phyloP scores from a whole-genome alignment of 768 basidiomycete genomes.

The Hygrocybe punicea region DNA sequence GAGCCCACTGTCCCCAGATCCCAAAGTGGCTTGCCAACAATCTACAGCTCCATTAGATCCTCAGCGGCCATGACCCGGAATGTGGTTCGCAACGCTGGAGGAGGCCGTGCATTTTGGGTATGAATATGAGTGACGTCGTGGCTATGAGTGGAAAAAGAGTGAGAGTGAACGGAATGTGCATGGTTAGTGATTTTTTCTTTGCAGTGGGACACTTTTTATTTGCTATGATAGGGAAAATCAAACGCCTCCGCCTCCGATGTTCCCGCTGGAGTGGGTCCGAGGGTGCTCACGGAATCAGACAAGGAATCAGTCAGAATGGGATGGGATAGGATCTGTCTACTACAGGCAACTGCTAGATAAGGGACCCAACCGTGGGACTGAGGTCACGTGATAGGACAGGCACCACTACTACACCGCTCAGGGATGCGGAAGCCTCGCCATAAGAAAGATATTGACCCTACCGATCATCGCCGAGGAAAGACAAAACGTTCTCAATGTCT shows the following conservation, averaged over 20 bases:
- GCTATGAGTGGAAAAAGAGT: conserved; percentile 16
- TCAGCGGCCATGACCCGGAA: neutral
- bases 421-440: conserved; percentile 13
- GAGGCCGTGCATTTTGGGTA: conserved; percentile 11
- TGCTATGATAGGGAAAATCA: neutral
- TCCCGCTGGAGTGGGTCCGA: too few species aligned
- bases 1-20: conserved; percentile 11
- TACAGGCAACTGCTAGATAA: too few species aligned
- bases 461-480: conserved; percentile 14
- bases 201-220: neutral
- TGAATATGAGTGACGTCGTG: conserved; percentile 10
- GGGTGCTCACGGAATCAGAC: too few species aligned
- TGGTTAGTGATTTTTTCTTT: neutral
- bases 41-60: neutral
- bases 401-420: too few species aligned
- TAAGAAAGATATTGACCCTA: conserved; percentile 16
- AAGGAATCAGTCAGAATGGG: too few species aligned
- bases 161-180: conserved; percentile 10
- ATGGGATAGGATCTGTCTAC: too few species aligned
- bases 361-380: too few species aligned
- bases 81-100: conserved; percentile 5
- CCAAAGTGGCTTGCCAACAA: conserved; percentile 8
- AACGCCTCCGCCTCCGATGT: conserved; percentile 20
- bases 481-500: conserved; percentile 19
- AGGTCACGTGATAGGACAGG: too few species aligned